Base-by-base conservation (phyloP, 805 yeast species). In the Pichia nanzhaoensis region DNA sequence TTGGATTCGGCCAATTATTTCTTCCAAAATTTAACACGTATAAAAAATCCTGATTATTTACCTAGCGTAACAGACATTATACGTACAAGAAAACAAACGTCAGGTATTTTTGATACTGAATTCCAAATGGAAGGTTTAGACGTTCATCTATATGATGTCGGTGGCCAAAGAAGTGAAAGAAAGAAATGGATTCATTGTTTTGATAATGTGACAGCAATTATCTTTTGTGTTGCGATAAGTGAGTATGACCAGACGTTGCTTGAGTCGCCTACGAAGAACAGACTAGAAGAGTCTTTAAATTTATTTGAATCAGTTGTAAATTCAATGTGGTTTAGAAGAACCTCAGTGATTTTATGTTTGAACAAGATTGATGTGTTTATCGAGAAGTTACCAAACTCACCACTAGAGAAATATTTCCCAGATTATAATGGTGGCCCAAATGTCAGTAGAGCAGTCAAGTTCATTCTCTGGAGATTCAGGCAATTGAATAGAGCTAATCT, bases 101-200 rank as follows among this genome's bases (percentile, higher is more conserved):
- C 95, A 1, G 96, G 97, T 64, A 86, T 90, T 19, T 86, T 82
- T 55, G 96, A 89, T 60, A 80, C 87, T 47, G 72, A 75, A 46
- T 85, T 90, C 56, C 80, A 79, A 48, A 74, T 89, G 77, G 88
- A 84, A 37, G 80, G 78, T 22, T 60, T 81, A 34, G 73, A 74
- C 54, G 66, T 82, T 41, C 85, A 80, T 55, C 70, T 83, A 55
- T 80, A 70, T 58, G 97, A 90, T 63, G 96, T 90, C 39, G 97
- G 97, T 51, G 97, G 97, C 1, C 99, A 90, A 66, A 68, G 96
- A 49, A 78, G 87, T 18, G 97, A 90, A 61, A 73, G 97, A 49
- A 79, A 83, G 55, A 90, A 90, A 61, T 90, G 97, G 97, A 85
- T 93, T 50, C 95, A 93, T 65, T 87, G 96, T 59, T 93, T 93